Base-by-base conservation (phyloP, 345 rosid genomes). In the Citrus hindsii region DNA sequence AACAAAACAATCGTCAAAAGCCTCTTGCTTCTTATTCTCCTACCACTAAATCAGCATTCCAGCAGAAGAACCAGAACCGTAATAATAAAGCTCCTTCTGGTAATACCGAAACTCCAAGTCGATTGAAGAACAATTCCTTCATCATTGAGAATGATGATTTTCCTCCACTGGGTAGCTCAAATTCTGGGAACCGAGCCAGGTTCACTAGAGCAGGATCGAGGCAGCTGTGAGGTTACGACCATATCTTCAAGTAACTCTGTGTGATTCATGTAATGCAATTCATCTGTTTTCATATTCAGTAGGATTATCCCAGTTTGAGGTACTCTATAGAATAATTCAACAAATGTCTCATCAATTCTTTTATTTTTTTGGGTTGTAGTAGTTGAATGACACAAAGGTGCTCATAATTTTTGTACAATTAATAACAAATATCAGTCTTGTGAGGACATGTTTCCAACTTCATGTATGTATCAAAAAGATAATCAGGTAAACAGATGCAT, bases 101-200 rank as follows among this genome's bases (percentile, higher is more conserved):
- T 21, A 25, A 56, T 22, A 28, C 58, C 5, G 53, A 16, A 77
- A 69, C 9, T 5, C n/a, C 4, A 9, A 10, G 46, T 30, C 46
- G 4, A 3, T 42, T 2, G 14, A 35, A 46, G 6, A 0, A 22
- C 42, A 67, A 66, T 18, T 33, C 68, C 7, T 66, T 66, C 51
- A 16, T 12, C 21, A 4, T 9, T 1, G 56, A 60, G 25, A 38
- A 55, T 19, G 74, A 58, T 55, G 80, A 76, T 59, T 83, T 83
- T 62, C 85, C 85, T 32, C 80, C 77, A 1, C 82, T 79, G 8
- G 78, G 80, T 67, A 38, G 72, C 71, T 48, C 76, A 14, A 59
- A 73, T 21, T 56, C 28, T 37, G 30, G 48, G 76, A 35, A 59
- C 53, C 67, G 2, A 35, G 2, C 28, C 33, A 25, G 35, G 55